Conservation (phyloP, 2,329 filamentous ascomycete species). For the Cytospora piceicola region DNA sequence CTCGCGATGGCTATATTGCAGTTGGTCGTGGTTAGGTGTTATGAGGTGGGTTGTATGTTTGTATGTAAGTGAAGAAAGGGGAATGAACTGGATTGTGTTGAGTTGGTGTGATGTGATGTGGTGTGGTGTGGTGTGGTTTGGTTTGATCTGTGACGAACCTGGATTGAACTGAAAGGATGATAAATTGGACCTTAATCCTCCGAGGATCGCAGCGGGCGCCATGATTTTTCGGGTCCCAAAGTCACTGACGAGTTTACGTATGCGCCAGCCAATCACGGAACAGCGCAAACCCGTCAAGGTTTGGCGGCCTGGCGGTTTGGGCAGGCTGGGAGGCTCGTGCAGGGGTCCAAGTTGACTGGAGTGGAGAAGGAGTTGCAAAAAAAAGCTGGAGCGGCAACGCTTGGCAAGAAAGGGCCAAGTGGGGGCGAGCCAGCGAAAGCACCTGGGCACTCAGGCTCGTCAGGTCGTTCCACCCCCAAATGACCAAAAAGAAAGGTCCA, state of each 20-base stretch:
- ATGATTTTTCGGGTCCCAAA: slow-evolving; percentile 21
- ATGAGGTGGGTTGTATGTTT: slow-evolving; percentile 4
- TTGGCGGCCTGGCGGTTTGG: background rate
- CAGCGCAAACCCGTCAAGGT: background rate
- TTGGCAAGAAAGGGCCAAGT: background rate
- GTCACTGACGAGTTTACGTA: slow-evolving; percentile 22
- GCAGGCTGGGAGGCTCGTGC: background rate
- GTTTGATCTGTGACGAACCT: background rate
- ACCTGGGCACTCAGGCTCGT: background rate
- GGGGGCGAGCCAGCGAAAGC: background rate
- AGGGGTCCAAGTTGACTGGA: background rate
- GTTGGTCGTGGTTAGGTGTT: slow-evolving; percentile 1
- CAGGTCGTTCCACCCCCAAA: slow-evolving; percentile 2
- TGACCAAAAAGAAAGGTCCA: background rate
- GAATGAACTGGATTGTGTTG: background rate
- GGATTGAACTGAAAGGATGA: background rate
- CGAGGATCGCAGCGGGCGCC: slow-evolving; percentile 28
- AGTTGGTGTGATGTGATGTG: too few species aligned
- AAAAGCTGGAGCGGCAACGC: background rate
- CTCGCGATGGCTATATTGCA: background rate
- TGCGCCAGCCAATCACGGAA: slow-evolving; percentile 20
- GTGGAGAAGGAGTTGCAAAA: background rate
- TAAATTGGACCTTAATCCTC: slow-evolving; percentile 9
- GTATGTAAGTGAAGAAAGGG: slow-evolving; percentile 5
- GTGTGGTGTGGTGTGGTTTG: slow-evolving; percentile 1